phyloP scores from a whole-genome alignment of 2,329 filamentous ascomycete species.

The Beauveria rudraprayagi region DNA sequence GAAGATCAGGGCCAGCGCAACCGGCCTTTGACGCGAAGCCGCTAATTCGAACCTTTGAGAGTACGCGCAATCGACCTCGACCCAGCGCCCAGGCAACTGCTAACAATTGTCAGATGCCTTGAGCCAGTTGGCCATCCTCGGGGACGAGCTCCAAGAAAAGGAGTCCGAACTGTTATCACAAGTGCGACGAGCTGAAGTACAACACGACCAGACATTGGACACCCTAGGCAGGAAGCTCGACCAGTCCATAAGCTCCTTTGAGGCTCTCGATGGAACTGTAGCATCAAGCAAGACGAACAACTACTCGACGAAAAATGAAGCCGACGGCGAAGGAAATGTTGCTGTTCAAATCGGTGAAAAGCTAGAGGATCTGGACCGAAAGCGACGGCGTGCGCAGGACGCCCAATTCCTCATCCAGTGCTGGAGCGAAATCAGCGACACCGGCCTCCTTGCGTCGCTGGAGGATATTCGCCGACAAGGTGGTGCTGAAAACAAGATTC shows the following conservation, averaged over 20 bases:
- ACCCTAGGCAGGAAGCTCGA: slow-evolving; percentile 84
- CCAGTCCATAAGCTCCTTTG: slow-evolving; percentile 85
- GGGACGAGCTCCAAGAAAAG: slow-evolving; percentile 77
- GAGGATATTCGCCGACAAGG: slow-evolving; percentile 83
- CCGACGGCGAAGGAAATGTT: slow-evolving; percentile 67
- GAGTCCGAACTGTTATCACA: slow-evolving; percentile 88
- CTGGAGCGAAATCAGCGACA: slow-evolving; percentile 91
- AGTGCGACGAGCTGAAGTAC: slow-evolving; percentile 81
- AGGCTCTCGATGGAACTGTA: slow-evolving; percentile 76
- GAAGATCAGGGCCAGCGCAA: slow-evolving; percentile 62
- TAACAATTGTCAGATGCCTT: slow-evolving; percentile 44
- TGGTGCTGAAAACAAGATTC: slow-evolving; percentile 83
- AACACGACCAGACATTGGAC: slow-evolving; percentile 86
- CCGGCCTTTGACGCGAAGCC: slow-evolving; percentile 88
- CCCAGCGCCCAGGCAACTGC: slow-evolving; percentile 7
- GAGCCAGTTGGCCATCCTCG: slow-evolving; percentile 59
- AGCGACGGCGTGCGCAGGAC: slow-evolving; percentile 81
- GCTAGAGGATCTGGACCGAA: slow-evolving; percentile 88
- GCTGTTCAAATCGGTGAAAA: slow-evolving; percentile 92
- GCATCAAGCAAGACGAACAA: slow-evolving; percentile 47
- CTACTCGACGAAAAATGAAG: slow-evolving; percentile 24
- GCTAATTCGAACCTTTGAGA: slow-evolving; percentile 89
- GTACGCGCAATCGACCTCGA: slow-evolving; percentile 26
- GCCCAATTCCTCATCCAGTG: slow-evolving; percentile 93
- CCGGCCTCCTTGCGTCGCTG: slow-evolving; percentile 75